These are phyloP conservation scores for Colletotrichum caudatum DNA, from an alignment of 2,329 filamentous ascomycete species.

Conservation along the genomic window DNA sequence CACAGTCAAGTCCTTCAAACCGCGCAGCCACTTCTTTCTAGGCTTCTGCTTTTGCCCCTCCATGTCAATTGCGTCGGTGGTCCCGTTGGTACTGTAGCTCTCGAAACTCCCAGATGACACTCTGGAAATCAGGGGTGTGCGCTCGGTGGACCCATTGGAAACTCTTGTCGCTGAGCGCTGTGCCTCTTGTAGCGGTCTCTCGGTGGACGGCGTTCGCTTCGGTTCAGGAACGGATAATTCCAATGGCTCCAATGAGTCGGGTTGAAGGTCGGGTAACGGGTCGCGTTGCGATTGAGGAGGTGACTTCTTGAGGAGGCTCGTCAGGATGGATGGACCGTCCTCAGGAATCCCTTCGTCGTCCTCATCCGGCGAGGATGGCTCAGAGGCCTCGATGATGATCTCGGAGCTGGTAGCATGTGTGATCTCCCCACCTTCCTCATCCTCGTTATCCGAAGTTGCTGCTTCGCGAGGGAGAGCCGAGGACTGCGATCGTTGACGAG, in stretches of 20 bases:
- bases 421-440: constrained; percentile 39
- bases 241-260: constrained; percentile 39
- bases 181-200: constrained; percentile 30
- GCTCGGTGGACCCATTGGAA: constrained; percentile 52
- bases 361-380: constrained; percentile 63
- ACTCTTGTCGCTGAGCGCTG: constrained; percentile 26
- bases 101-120: constrained; percentile 46
- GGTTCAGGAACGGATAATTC: constrained; percentile 20
- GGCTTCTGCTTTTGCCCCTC: constrained; percentile 61
- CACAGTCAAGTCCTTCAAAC: constrained; percentile 49
- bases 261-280: constrained; percentile 46
- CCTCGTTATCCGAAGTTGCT: constrained; percentile 46
- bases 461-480: constrained; percentile 47
- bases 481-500: constrained; percentile 52
- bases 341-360: constrained; percentile 45
- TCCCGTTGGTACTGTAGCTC: constrained; percentile 45
- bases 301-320: constrained; percentile 63
- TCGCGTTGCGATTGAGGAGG: constrained; percentile 54
- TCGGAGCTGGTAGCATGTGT: constrained; percentile 53
- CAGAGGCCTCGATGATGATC: constrained; percentile 72
- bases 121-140: constrained; percentile 60
- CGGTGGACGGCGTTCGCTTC: constrained; percentile 25
- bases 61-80: constrained; percentile 55
- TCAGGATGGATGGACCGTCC: constrained; percentile 59
- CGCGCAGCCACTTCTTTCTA: constrained; percentile 51